Percentiles rank a stretch among this genome's conserved stretches.
Evolutionary conservation across 2,329 filamentous ascomycete species (phyloP).

Genomic region (Pseudopyricularia cyperi): DNA sequence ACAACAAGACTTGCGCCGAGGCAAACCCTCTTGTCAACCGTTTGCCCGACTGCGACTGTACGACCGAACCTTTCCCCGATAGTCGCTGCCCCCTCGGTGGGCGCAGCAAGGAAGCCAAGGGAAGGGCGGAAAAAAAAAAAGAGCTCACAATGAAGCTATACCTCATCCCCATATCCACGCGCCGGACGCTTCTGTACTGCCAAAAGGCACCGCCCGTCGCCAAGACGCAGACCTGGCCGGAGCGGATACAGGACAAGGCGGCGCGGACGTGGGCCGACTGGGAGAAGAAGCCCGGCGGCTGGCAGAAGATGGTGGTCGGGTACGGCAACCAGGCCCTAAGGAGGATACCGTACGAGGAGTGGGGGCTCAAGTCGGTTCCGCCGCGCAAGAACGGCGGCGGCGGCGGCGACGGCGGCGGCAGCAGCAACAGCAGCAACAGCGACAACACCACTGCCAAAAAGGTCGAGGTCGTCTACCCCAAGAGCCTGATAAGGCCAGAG

Average conservation of each 20-base stretch:
- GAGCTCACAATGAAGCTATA: conserved; percentile 65
- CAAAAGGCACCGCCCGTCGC: conserved; percentile 52
- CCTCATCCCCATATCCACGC: conserved; percentile 83
- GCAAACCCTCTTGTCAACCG: too few relatives aligned
- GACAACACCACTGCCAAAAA: too few relatives aligned
- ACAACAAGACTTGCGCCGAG: too few relatives aligned
- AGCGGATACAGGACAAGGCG: conserved; percentile 59
- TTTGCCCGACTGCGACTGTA: too few relatives aligned
- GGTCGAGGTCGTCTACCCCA: conserved; percentile 66
- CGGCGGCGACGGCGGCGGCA: conserved; percentile 20
- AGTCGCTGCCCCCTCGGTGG: too few relatives aligned
- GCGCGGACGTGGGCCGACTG: conserved; percentile 70
- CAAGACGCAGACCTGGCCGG: conserved; percentile 42
- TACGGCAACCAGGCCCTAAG: conserved; percentile 80
- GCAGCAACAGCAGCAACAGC: too few relatives aligned
- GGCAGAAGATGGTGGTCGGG: conserved; percentile 76
- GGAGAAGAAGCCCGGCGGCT: conserved; percentile 73
- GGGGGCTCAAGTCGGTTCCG: conserved; percentile 91
- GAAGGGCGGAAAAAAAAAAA: too few relatives aligned
- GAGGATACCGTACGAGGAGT: conserved; percentile 91
- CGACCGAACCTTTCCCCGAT: too few relatives aligned
- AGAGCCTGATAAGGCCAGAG: conserved; percentile 50
- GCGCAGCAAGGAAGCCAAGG: too few relatives aligned
- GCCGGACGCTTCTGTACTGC: conserved; percentile 84
- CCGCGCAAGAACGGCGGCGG: conserved; percentile 52